Evolutionary conservation across 2,329 filamentous ascomycete genomes (phyloP).

Genomic region (Ophiosphaerella herpotricha): DNA sequence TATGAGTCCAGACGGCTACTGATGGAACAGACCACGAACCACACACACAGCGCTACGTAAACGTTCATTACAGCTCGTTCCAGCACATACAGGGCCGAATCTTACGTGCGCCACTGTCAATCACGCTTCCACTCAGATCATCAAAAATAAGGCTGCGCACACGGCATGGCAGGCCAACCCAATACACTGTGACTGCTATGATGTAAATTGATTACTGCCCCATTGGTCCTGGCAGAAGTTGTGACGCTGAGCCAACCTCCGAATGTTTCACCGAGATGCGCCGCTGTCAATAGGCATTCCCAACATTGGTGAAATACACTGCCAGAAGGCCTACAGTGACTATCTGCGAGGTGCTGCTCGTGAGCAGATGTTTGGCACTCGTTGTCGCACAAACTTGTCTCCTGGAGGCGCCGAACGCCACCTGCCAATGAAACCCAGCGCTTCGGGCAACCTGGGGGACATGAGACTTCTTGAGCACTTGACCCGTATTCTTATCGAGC

Average conservation of each 20-base stretch:
- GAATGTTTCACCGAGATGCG: constrained; percentile 4
- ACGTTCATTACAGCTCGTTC: constrained; percentile 30
- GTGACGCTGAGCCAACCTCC: constrained; percentile 4
- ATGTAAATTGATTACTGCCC: constrained; percentile 5
- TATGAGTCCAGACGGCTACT: constrained; percentile 25
- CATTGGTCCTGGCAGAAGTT: background rate
- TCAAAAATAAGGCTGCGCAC: background rate
- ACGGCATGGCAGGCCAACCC: background rate
- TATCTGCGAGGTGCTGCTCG: constrained; percentile 10
- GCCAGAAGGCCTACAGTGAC: background rate
- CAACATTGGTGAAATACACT: background rate
- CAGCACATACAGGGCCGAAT: constrained; percentile 35
- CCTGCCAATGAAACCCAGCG: constrained; percentile 40
- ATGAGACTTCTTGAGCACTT: constrained; percentile 10
- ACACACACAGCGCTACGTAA: constrained; percentile 36
- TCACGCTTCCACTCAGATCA: background rate
- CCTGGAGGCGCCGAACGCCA: constrained; percentile 41
- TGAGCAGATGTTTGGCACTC: constrained; percentile 32
- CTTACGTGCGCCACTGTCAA: background rate
- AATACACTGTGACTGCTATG: constrained; percentile 1
- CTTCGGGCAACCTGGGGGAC: constrained; percentile 28
- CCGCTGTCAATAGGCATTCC: background rate
- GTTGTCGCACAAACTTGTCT: constrained; percentile 39
- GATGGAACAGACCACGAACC: constrained; percentile 27
- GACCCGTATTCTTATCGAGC: constrained; percentile 21